Evolutionary conservation across 2,329 filamentous ascomycete genomes (phyloP).

Genomic region (Penicillium oxalicum): DNA sequence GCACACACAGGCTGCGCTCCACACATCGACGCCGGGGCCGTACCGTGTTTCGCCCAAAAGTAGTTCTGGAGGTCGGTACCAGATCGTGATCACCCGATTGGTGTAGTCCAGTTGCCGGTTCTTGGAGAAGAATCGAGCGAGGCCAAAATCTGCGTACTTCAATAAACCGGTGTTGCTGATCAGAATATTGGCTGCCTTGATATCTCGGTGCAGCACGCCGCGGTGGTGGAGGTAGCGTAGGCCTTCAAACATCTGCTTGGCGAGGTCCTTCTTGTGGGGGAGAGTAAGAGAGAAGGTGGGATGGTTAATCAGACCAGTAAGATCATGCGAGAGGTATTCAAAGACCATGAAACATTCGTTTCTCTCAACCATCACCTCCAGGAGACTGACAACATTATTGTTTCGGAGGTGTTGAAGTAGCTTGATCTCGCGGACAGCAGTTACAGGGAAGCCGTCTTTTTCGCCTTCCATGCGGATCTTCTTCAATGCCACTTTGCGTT

Average conservation of each 20-base stretch:
- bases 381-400: conserved; percentile 75
- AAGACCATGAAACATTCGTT: conserved; percentile 99
- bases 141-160: conserved; percentile 91
- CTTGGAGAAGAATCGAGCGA: conserved; percentile 94
- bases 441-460: conserved; percentile 98
- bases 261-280: conserved; percentile 86
- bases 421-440: conserved; percentile 93
- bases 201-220: conserved; percentile 93
- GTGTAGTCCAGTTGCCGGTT: conserved; percentile 89
- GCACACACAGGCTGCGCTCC: conserved; percentile 95
- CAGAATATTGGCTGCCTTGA: conserved; percentile 96
- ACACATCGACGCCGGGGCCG: conserved; percentile 84
- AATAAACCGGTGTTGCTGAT: conserved; percentile 83
- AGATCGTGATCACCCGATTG: conserved; percentile 97
- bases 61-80: conserved; percentile 91
- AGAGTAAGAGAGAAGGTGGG: conserved; percentile 80
- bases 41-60: conserved; percentile 86
- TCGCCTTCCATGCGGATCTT: conserved; percentile 99
- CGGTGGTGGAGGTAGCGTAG: conserved; percentile 87
- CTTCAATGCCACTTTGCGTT: conserved; percentile 79
- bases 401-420: conserved; percentile 89
- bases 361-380: conserved; percentile 98
- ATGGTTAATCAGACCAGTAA: conserved; percentile 92
- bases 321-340: conserved; percentile 91
- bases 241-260: conserved; percentile 86